Evolutionary conservation across 2,329 filamentous ascomycete species (phyloP).

Genomic region (Aspergillus puulaauensis): DNA sequence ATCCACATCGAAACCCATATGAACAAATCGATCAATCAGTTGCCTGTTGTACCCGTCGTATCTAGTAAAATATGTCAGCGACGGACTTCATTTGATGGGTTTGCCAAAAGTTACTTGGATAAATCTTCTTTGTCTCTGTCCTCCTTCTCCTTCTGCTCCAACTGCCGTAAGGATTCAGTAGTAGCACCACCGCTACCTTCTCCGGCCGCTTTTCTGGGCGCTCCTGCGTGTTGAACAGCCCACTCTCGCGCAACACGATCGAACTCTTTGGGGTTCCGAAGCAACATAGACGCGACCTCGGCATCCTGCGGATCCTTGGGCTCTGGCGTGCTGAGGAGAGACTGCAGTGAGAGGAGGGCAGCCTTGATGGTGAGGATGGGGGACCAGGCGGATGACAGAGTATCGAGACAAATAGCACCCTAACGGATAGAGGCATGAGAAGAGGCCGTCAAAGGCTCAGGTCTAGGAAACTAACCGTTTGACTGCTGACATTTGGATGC

Average conservation of each 20-base stretch:
- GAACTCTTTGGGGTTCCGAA: slow-evolving; percentile 76
- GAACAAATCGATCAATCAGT: slow-evolving; percentile 78
- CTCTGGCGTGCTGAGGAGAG: slow-evolving; percentile 88
- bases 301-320: slow-evolving; percentile 96
- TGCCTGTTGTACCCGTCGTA: slow-evolving; percentile 86
- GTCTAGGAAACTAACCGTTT: slow-evolving; percentile 65
- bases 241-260: slow-evolving; percentile 82
- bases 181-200: slow-evolving; percentile 54
- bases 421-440: slow-evolving; percentile 37
- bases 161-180: slow-evolving; percentile 54
- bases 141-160: slow-evolving; percentile 54
- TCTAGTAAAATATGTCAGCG: slow-evolving; percentile 48
- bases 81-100: not conserved
- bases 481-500: slow-evolving; percentile 95
- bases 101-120: slow-evolving; percentile 45
- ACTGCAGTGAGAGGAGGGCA: slow-evolving; percentile 87
- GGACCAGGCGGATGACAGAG: slow-evolving; percentile 85
- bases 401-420: slow-evolving; percentile 97
- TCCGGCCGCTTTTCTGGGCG: slow-evolving; percentile 60
- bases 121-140: slow-evolving; percentile 58
- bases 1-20: slow-evolving; percentile 89
- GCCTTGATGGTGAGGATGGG: slow-evolving; percentile 96
- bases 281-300: slow-evolving; percentile 87
- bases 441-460: not conserved
- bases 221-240: slow-evolving; percentile 80